Evolutionary conservation across 768 basidiomycete genomes (phyloP).

Genomic region (Phanerochaete sordida): DNA sequence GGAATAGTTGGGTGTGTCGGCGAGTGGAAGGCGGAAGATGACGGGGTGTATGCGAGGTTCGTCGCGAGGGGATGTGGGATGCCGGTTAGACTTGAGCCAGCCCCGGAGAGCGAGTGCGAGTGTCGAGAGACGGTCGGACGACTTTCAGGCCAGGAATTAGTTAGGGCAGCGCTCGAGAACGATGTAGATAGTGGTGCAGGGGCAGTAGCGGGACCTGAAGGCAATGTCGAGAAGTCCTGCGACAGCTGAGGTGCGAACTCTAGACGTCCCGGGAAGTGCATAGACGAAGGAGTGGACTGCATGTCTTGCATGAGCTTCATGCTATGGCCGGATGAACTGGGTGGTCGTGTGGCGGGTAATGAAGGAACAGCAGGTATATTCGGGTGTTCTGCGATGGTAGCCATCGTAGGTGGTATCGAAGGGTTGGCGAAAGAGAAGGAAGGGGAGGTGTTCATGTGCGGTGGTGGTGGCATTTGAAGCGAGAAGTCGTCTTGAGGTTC

Average conservation of each 20-base stretch:
- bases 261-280: conserved; percentile 10
- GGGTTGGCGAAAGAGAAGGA: conserved; percentile 22
- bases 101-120: conserved; percentile 8
- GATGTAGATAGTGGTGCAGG: background rate
- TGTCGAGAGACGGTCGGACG: conserved; percentile 6
- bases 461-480: conserved; percentile 20
- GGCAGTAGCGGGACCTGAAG: conserved; percentile 3
- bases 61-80: conserved; percentile 11
- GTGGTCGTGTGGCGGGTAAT: conserved; percentile 24
- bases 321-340: conserved; percentile 20
- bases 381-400: conserved; percentile 26
- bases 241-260: conserved; percentile 8
- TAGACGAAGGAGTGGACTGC: conserved; percentile 8
- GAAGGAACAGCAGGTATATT: conserved; percentile 27
- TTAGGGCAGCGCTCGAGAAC: background rate
- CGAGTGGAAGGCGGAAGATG: conserved; percentile 25
- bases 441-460: conserved; percentile 8
- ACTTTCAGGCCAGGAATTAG: background rate
- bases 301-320: conserved; percentile 18
- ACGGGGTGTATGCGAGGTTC: conserved; percentile 16
- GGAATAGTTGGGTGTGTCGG: conserved; percentile 30
- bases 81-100: background rate
- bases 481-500: conserved; percentile 43
- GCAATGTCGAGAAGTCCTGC: conserved; percentile 8
- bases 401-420: conserved; percentile 8